phyloP scores from a whole-genome alignment of 1,284 basidiomycete genomes.

The Hypsizygus ulmarius region DNA sequence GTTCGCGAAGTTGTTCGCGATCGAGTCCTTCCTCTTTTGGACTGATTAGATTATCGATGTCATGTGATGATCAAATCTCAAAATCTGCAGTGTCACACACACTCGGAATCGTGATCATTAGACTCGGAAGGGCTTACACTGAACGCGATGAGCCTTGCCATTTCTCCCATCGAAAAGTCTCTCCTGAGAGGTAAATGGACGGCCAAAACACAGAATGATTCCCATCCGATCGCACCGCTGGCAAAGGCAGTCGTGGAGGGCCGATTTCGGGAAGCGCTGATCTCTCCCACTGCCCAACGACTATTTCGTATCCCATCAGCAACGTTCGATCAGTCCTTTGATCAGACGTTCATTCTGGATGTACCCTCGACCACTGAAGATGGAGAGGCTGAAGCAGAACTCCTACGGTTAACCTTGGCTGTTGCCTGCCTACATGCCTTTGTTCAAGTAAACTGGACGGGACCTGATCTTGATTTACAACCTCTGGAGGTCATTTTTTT shows the following conservation, averaged over 20 bases:
- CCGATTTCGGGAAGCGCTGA: slow-evolving; percentile 49
- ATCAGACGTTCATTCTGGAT: slow-evolving; percentile 26
- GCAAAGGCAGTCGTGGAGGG: slow-evolving; percentile 47
- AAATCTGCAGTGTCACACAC: slow-evolving; percentile 3
- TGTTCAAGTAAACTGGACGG: slow-evolving; percentile 96
- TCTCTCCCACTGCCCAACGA: slow-evolving; percentile 44
- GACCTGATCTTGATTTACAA: slow-evolving; percentile 76
- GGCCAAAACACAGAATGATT: slow-evolving; percentile 16
- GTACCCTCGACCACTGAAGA: slow-evolving; percentile 13
- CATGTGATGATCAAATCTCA: slow-evolving; percentile 10
- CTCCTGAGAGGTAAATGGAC: slow-evolving; percentile 55
- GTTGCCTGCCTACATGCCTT: slow-evolving; percentile 87
- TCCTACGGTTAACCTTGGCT: slow-evolving; percentile 64
- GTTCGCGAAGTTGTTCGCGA: slow-evolving; percentile 8
- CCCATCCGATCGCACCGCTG: slow-evolving; percentile 26
- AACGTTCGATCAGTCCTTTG: slow-evolving; percentile 33
- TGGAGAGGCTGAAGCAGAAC: slow-evolving; percentile 40
- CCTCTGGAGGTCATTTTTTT: slow-evolving; percentile 50
- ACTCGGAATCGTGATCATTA: too few relatives aligned
- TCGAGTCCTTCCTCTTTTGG: slow-evolving; percentile 5
- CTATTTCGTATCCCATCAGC: slow-evolving; percentile 38
- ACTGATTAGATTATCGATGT: slow-evolving; percentile 17
- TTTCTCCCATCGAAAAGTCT: slow-evolving; percentile 44
- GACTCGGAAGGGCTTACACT: neutral
- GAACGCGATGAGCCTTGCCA: slow-evolving; percentile 32